phyloP scores from a whole-genome alignment of 2,329 filamentous ascomycete genomes.

The Dothideomycetidae sp. region DNA sequence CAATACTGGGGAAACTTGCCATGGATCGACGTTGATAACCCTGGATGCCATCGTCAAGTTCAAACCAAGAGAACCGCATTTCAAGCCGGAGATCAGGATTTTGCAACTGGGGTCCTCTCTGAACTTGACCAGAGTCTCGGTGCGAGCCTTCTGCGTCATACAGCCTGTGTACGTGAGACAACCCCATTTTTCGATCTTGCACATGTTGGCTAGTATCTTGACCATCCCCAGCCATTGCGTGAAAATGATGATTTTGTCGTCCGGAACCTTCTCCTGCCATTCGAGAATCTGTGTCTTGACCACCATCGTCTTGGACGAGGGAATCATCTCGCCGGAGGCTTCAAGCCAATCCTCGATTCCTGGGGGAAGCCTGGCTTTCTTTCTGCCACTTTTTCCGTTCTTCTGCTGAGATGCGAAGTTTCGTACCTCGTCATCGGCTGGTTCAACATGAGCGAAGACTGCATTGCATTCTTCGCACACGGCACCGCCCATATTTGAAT shows the following conservation, averaged over 20 bases:
- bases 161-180: slow-evolving; percentile 37
- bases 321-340: slow-evolving; percentile 25
- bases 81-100: slow-evolving; percentile 43
- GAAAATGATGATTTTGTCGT: slow-evolving; percentile 46
- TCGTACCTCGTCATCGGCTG: not conserved
- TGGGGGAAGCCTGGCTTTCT: slow-evolving; percentile 12
- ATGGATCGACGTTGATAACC: slow-evolving; percentile 35
- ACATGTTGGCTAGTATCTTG: slow-evolving; percentile 37
- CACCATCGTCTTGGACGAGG: slow-evolving; percentile 32
- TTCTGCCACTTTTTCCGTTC: slow-evolving; percentile 14
- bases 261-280: slow-evolving; percentile 30
- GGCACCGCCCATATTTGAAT: not conserved
- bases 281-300: slow-evolving; percentile 32
- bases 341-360: slow-evolving; percentile 25
- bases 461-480: slow-evolving; percentile 1
- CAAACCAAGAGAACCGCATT: slow-evolving; percentile 42
- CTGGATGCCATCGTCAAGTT: slow-evolving; percentile 44
- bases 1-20: slow-evolving; percentile 16
- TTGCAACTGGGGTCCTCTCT: slow-evolving; percentile 23
- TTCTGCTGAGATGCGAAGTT: not conserved
- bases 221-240: slow-evolving; percentile 44
- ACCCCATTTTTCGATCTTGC: slow-evolving; percentile 35
- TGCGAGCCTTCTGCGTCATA: slow-evolving; percentile 30
- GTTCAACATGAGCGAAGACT: slow-evolving; percentile 15
- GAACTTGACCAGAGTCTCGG: slow-evolving; percentile 35